Evolutionary conservation across 1,284 basidiomycete genomes (phyloP).

Genomic region (Irpex sp.): DNA sequence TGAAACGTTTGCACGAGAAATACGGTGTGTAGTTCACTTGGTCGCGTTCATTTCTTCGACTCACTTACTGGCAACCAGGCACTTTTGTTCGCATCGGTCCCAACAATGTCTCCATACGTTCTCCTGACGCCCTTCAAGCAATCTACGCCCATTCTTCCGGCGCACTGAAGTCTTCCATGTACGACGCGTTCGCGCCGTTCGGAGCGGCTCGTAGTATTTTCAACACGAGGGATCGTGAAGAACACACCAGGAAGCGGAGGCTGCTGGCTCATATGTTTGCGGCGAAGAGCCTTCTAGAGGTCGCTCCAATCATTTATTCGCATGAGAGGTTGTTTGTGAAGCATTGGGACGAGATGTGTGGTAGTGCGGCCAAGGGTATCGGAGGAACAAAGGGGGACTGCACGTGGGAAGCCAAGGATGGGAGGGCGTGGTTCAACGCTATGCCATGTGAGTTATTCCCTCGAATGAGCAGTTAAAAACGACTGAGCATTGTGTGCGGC

Average conservation of each 20-base stretch:
- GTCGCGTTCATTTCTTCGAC: not conserved
- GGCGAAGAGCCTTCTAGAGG: not conserved
- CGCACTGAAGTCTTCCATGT: conserved; percentile 69
- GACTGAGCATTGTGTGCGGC: not conserved
- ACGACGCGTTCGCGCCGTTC: conserved; percentile 61
- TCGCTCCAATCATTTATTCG: not conserved
- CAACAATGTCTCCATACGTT: conserved; percentile 80
- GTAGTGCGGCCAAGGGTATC: not conserved
- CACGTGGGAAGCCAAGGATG: not conserved
- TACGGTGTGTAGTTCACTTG: conserved; percentile 45
- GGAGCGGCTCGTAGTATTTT: conserved; percentile 20
- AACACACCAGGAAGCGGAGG: not conserved
- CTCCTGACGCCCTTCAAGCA: conserved; percentile 66
- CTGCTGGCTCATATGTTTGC: not conserved
- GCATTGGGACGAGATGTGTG: not conserved
- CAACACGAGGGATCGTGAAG: not conserved
- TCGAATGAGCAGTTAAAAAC: not conserved
- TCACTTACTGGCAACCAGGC: conserved; percentile 36
- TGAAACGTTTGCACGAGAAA: conserved; percentile 71
- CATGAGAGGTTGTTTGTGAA: not conserved
- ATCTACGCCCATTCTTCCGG: conserved; percentile 77
- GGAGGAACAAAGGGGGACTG: not conserved
- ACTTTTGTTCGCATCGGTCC: conserved; percentile 66
- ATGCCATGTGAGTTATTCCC: not conserved
- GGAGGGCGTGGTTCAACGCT: not conserved